phyloP scores from a whole-genome alignment of 345 rosid species.

The Gossypium turneri region DNA sequence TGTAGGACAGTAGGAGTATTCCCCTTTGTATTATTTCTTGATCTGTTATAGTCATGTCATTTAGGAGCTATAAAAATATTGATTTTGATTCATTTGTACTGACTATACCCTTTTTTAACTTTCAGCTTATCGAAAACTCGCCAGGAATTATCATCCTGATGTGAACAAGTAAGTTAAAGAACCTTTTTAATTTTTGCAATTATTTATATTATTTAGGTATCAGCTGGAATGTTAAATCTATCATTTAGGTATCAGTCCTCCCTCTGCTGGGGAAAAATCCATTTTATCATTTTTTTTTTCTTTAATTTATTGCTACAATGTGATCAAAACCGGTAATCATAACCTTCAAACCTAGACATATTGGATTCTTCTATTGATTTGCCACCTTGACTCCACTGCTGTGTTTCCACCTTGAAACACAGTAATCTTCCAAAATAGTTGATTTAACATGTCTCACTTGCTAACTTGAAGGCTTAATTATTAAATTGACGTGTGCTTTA shows the following conservation, averaged over 20 bases:
- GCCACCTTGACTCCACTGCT: neutral
- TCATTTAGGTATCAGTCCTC: neutral
- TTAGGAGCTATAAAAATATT: neutral
- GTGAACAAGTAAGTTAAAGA: constrained; percentile 77
- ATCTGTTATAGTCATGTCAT: neutral
- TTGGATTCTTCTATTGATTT: neutral
- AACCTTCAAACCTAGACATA: neutral
- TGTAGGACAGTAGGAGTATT: neutral
- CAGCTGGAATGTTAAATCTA: neutral
- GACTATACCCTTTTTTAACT: constrained; percentile 12
- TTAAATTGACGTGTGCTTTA: constrained; percentile 4
- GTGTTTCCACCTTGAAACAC: neutral
- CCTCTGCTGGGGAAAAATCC: neutral
- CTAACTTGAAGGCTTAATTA: neutral
- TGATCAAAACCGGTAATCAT: neutral
- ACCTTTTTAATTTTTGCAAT: neutral
- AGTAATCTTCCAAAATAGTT: neutral
- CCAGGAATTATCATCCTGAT: constrained; percentile 93
- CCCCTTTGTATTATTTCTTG: neutral
- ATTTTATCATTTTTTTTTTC: neutral
- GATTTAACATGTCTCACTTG: neutral
- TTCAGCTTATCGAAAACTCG: constrained; percentile 92
- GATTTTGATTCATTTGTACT: neutral
- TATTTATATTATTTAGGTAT: neutral
- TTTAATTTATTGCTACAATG: neutral